phyloP scores from a whole-genome alignment of 2,329 filamentous ascomycete species.

The Fusarium acutatum region DNA sequence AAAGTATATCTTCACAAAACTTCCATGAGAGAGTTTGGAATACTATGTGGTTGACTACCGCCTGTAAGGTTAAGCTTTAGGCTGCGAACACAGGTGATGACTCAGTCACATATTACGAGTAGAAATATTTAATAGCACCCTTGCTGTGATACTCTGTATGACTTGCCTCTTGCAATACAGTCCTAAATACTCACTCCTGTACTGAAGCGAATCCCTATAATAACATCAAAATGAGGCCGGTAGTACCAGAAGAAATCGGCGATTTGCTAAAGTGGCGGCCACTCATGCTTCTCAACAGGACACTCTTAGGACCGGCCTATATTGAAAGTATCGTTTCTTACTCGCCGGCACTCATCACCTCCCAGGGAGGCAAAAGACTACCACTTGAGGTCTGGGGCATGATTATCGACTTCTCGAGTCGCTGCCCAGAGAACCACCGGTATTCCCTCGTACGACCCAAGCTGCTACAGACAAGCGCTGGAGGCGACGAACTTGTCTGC shows the following conservation, averaged over 20 bases:
- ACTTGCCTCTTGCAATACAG: not conserved
- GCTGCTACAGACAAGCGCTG: fast-evolving
- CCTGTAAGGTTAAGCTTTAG: too few relatives aligned
- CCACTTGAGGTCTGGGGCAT: not conserved
- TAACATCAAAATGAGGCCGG: not conserved
- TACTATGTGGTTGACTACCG: too few relatives aligned
- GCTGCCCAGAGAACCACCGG: fast-evolving
- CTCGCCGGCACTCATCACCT: not conserved
- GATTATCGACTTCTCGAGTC: not conserved
- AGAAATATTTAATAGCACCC: not conserved
- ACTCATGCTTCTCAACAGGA: not conserved
- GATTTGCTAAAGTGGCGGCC: not conserved
- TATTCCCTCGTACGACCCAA: not conserved
- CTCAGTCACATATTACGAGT: not conserved
- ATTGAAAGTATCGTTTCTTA: not conserved
- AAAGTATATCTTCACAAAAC: not conserved
- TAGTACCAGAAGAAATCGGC: not conserved
- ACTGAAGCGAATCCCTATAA: too few relatives aligned
- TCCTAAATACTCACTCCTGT: too few relatives aligned
- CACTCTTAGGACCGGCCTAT: not conserved
- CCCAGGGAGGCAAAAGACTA: not conserved
- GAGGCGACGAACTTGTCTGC: not conserved
- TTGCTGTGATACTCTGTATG: not conserved
- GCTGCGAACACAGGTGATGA: too few relatives aligned
- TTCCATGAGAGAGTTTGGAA: not conserved